Percentiles rank a stretch among this genome's conserved stretches.
Evolutionary conservation across 2,329 filamentous ascomycete species (phyloP).

Genomic region (Microdochium nivale): DNA sequence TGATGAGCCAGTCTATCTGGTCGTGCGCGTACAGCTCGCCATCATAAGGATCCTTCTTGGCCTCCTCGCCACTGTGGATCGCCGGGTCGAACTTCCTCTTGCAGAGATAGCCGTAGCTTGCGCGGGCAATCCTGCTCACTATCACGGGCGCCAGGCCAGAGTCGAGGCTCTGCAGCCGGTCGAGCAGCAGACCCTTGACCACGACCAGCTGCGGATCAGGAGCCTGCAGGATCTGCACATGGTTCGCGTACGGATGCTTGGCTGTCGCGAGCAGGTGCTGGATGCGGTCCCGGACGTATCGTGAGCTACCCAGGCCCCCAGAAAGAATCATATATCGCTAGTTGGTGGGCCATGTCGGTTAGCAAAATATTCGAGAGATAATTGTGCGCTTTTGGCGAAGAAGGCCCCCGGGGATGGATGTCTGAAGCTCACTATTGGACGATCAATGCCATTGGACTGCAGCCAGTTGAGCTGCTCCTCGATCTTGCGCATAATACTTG

Average conservation of each 20-base stretch:
- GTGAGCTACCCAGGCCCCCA: conserved; percentile 35
- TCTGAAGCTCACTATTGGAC: conserved; percentile 25
- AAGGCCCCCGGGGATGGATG: no score
- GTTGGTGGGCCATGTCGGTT: background rate
- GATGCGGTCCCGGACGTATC: conserved; percentile 33
- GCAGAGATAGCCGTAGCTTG: conserved; percentile 33
- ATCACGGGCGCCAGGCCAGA: conserved; percentile 31
- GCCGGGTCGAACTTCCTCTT: conserved; percentile 25
- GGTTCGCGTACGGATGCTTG: conserved; percentile 24
- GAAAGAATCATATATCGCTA: conserved; percentile 34
- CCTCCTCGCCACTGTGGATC: conserved; percentile 24
- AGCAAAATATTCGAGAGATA: conserved; percentile 3
- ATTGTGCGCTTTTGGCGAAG: no score
- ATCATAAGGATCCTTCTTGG: conserved; percentile 23
- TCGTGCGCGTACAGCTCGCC: conserved; percentile 28
- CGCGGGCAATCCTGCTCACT: conserved; percentile 28
- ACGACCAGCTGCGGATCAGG: conserved; percentile 47
- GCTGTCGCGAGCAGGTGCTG: conserved; percentile 24
- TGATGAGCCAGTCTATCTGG: conserved; percentile 33
- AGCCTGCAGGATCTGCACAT: conserved; percentile 30
- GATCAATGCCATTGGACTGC: conserved; percentile 15
- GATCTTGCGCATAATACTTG: conserved; percentile 28
- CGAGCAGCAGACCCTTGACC: conserved; percentile 41
- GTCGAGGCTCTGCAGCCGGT: conserved; percentile 38
- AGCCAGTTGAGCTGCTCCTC: conserved; percentile 31